A percentile compares a stretch with the other conserved stretches of the same genome.
Evolutionary conservation across 2,329 filamentous ascomycete species (phyloP).

Genomic region (Exophiala spinifera): DNA sequence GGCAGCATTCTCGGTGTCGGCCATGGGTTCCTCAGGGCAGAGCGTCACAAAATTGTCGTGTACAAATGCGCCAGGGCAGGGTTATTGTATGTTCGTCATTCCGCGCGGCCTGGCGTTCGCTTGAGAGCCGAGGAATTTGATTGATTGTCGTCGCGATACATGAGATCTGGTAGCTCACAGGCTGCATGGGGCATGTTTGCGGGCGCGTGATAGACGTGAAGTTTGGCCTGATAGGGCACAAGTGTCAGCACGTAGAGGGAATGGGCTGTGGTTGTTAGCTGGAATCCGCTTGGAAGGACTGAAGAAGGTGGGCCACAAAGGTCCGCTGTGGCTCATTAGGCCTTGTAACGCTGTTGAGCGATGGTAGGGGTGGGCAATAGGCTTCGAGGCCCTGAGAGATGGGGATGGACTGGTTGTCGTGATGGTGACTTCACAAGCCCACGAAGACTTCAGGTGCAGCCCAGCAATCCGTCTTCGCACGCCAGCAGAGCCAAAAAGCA

Average conservation of each 20-base stretch:
- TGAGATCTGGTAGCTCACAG: neutral
- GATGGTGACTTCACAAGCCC: too few species aligned
- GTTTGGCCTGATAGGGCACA: neutral
- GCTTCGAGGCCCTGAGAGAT: neutral
- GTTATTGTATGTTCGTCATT: neutral
- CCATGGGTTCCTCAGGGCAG: constrained; percentile 8
- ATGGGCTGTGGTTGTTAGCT: neutral
- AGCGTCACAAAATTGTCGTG: neutral
- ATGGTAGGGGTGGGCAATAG: neutral
- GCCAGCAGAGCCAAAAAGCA: too few species aligned
- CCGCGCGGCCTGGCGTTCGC: neutral
- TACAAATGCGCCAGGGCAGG: neutral
- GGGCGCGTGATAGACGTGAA: neutral
- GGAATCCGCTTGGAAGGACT: neutral
- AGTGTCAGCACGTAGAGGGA: neutral
- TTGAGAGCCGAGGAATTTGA: neutral
- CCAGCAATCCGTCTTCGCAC: neutral
- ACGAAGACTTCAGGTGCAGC: neutral
- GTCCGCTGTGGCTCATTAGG: too few species aligned
- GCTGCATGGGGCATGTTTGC: neutral
- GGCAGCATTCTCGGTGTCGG: constrained; percentile 18
- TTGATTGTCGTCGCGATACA: neutral
- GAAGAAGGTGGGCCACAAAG: neutral
- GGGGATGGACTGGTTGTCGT: neutral
- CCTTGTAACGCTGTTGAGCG: neutral